A percentile compares a stretch with the other conserved stretches of the same genome.
Conservation (phyloP, 768 basidiomycete genomes). For the Mycena indigotica region DNA sequence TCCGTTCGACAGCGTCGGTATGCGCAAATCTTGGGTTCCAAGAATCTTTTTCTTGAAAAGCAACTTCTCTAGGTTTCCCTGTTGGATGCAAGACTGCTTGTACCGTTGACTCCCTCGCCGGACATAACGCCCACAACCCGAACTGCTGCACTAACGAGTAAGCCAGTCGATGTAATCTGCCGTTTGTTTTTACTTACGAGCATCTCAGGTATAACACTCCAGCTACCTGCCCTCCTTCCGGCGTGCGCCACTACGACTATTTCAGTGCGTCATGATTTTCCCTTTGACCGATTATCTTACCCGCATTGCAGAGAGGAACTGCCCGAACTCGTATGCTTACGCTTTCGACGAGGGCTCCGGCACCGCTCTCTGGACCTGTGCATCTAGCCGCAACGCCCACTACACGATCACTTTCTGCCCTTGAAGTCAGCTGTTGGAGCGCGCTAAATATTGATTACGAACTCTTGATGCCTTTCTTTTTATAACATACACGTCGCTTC, state of each 20-base stretch:
- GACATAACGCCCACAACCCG: constrained; percentile 38
- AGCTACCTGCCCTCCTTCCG: constrained; percentile 50
- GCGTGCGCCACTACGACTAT: constrained; percentile 49
- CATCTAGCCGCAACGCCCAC: constrained; percentile 27
- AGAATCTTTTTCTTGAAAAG: too few species aligned
- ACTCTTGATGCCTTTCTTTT: too few species aligned
- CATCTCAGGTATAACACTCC: constrained; percentile 35
- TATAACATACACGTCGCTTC: too few species aligned
- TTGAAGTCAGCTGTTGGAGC: too few species aligned
- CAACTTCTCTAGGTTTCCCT: constrained; percentile 29
- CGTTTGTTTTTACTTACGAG: too few species aligned
- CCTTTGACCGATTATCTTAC: neutral
- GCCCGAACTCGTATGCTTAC: constrained; percentile 44
- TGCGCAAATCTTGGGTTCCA: too few species aligned
- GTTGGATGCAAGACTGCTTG: constrained; percentile 51
- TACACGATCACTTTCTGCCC: constrained; percentile 43
- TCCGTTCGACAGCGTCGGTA: constrained; percentile 15
- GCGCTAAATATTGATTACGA: too few species aligned
- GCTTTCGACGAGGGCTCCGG: constrained; percentile 48
- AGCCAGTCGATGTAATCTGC: too few species aligned
- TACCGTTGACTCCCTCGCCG: constrained; percentile 36
- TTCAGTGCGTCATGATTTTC: constrained; percentile 41
- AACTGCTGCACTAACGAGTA: constrained; percentile 28
- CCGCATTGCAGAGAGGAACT: constrained; percentile 31
- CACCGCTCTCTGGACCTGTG: constrained; percentile 50